Evolutionary conservation across 2,329 filamentous ascomycete genomes (phyloP), one percentile per base, ranked within the genome.

Genomic region (Fusarium transvaalense): DNA sequence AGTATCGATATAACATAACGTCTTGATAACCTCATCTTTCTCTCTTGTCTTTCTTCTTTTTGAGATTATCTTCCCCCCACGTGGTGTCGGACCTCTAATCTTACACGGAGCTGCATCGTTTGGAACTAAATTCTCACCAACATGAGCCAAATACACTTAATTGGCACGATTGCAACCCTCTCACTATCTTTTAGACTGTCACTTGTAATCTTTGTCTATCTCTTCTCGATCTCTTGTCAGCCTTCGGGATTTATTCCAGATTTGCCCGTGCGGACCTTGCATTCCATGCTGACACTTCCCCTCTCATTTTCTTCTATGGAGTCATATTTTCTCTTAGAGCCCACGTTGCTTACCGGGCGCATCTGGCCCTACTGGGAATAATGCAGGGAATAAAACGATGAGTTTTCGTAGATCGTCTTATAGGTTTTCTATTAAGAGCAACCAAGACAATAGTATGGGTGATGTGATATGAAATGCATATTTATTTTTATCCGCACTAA

Each of bases 71-170:
- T 14, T 21, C 17, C 31, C 46, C n/a, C 32, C 47, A 38, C 47
- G 47, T 38, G 32, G 39, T 35, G 14, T 27, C 46, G 21, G 8
- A 43, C 25, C 37, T 53, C 27, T 25, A 53, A 42, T 34, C 52
- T 55, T 55, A 47, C 52, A 55, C 19, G 41, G 35, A 13, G 17
- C 34, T 10, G 32, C 17, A 14, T 25, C 4, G 25, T 41, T 51
- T 52, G 19, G 19, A 23, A 17, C 52, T 64, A 51, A 58, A 41
- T 37, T 64, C 42, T 52, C 21, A 64, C 45, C 47, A 50, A 50
- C 47, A 50, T 50, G 47, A 38, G n/a, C 10, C 21, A 37, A 29
- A 47, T 23, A 58, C 17, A 38, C 15, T 1, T 34, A 17, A 51
- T 52, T 56, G 34, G 35, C 13, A 31, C 23, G 32, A 21, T 25